These are phyloP conservation scores for Epichloe aotearoae DNA, from an alignment of 2,329 filamentous ascomycete genomes.

Conservation along the genomic window DNA sequence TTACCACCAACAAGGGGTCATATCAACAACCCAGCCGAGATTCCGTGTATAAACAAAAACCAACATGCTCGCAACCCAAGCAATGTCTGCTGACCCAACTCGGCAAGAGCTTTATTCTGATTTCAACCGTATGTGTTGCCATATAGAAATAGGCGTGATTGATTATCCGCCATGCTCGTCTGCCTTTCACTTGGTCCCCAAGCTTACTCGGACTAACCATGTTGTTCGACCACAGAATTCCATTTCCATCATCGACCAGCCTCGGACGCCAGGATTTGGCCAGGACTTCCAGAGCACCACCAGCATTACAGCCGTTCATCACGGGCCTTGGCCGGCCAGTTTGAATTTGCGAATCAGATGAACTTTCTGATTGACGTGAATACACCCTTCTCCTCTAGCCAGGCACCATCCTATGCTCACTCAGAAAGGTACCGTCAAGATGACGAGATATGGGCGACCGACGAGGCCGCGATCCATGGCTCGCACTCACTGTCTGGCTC, in stretches of 20 bases:
- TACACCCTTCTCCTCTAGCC: background rate
- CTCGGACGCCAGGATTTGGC: background rate
- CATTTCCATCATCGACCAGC: background rate
- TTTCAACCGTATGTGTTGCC: background rate
- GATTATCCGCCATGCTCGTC: no score
- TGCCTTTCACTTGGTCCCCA: no score
- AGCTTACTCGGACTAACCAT: no score
- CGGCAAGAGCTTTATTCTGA: background rate
- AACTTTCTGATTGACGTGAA: background rate
- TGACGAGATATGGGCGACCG: background rate
- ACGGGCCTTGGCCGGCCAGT: background rate
- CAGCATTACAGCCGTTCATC: background rate
- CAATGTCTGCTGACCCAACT: conserved; percentile 1
- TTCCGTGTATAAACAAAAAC: background rate
- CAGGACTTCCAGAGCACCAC: no score
- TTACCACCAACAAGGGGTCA: no score
- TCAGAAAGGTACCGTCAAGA: background rate
- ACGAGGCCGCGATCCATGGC: background rate
- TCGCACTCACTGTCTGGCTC: background rate
- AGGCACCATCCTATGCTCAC: background rate
- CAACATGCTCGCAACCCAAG: conserved; percentile 2
- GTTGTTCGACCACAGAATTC: no score
- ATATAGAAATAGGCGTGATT: no score
- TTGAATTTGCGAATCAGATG: background rate
- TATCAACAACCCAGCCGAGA: no score